These are phyloP conservation scores for Arabidopsis arenosa DNA, from an alignment of 345 rosid genomes.

Conservation along the genomic window DNA sequence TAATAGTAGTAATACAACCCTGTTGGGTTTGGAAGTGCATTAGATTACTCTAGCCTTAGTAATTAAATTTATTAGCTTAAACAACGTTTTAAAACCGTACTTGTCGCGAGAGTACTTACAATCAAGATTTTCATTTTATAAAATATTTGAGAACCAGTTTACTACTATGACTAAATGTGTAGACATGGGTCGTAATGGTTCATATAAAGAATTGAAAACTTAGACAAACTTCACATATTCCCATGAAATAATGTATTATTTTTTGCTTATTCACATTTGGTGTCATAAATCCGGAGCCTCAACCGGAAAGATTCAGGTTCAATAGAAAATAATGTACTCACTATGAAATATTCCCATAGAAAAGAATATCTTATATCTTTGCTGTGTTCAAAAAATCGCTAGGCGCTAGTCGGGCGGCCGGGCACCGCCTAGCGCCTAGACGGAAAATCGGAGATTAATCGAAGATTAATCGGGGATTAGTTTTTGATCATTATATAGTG, in stretches of 20 bases:
- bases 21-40: conserved; percentile 27
- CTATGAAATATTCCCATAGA: neutral
- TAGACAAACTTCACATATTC: conserved; percentile 36
- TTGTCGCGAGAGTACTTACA: conserved; percentile 29
- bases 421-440: too few species aligned
- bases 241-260: neutral
- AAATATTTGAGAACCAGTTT: conserved; percentile 19
- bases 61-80: conserved; percentile 1
- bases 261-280: neutral
- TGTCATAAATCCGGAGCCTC: conserved; percentile 2
- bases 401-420: too few species aligned
- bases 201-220: neutral
- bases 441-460: too few species aligned
- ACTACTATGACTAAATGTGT: conserved; percentile 12
- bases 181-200: conserved; percentile 44
- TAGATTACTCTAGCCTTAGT: neutral
- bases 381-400: too few species aligned
- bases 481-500: too few species aligned
- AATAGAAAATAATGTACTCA: neutral
- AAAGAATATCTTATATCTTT: neutral
- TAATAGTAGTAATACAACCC: neutral
- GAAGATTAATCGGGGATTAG: too few species aligned
- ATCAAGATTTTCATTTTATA: conserved; percentile 22
- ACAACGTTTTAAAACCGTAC: conserved; percentile 21
- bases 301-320: neutral